These are phyloP conservation scores for Cubamyces sp. DNA, from an alignment of 768 basidiomycete species.

Conservation along the genomic window DNA sequence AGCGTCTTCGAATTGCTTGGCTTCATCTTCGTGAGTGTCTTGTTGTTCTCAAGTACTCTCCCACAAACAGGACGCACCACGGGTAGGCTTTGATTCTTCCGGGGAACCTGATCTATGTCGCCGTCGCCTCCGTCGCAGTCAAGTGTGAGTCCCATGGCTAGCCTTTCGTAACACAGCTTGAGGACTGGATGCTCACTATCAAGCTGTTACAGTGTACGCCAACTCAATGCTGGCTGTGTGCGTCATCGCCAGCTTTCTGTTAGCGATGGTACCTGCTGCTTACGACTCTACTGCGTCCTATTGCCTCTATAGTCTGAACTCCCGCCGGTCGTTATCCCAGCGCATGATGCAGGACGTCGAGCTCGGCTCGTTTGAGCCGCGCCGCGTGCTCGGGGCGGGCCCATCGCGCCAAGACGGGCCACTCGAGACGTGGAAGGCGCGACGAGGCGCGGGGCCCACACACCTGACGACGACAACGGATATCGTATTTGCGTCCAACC, in stretches of 20 bases:
- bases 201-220: not conserved
- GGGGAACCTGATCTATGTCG: conserved; percentile 8
- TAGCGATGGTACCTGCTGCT: not conserved
- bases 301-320: not conserved
- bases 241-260: not conserved
- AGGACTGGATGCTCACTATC: not conserved
- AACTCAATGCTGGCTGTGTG: not conserved
- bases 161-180: not conserved
- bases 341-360: no score
- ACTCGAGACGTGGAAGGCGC: no score
- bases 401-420: no score
- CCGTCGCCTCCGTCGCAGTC: not conserved
- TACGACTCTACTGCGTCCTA: not conserved
- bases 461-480: no score
- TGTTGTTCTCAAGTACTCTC: no score
- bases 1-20: not conserved
- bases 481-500: no score
- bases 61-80: not conserved
- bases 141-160: not conserved
- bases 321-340: no score
- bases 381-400: no score
- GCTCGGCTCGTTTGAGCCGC: no score
- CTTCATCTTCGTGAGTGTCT: conserved; percentile 9
- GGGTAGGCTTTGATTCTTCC: conserved; percentile 1
- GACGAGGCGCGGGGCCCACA: no score